These are phyloP conservation scores for Botryotinia narcissicola DNA, from an alignment of 2,329 filamentous ascomycete genomes.

Conservation along the genomic window DNA sequence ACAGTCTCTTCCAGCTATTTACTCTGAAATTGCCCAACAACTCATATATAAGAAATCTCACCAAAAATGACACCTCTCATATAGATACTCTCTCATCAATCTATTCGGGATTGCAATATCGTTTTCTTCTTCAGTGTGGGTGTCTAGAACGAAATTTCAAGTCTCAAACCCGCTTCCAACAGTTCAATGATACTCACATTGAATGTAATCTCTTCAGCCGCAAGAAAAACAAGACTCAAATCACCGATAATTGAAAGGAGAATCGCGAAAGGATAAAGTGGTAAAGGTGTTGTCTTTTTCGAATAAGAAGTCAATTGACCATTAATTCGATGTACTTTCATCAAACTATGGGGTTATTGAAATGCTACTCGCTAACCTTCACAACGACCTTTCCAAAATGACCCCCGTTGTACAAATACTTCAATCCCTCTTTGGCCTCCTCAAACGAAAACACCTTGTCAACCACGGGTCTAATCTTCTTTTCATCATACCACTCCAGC, in stretches of 20 bases:
- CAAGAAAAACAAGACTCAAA: background rate
- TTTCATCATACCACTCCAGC: slow-evolving; percentile 46
- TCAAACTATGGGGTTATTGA: too few species aligned
- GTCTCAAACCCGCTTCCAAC: background rate
- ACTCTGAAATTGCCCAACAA: background rate
- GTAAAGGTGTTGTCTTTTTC: background rate
- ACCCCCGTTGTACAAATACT: slow-evolving; percentile 48
- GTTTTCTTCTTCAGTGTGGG: background rate
- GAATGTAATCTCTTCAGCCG: background rate
- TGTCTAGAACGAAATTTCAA: background rate
- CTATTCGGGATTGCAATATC: background rate
- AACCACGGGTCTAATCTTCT: slow-evolving; percentile 49
- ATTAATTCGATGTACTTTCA: background rate
- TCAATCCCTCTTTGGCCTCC: slow-evolving; percentile 47
- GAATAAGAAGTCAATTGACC: background rate
- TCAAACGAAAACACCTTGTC: slow-evolving; percentile 48
- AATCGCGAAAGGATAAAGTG: background rate
- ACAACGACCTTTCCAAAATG: slow-evolving; percentile 48
- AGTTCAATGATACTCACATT: too few species aligned
- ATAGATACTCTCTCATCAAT: too few species aligned
- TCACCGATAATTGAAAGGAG: background rate
- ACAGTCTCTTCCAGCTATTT: background rate
- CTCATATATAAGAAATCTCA: too few species aligned
- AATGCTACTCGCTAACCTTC: slow-evolving; percentile 7
- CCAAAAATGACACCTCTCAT: background rate